Evolutionary conservation across 192 early-diverging fungal species (phyloP).

Genomic region (Podila minutissima): DNA sequence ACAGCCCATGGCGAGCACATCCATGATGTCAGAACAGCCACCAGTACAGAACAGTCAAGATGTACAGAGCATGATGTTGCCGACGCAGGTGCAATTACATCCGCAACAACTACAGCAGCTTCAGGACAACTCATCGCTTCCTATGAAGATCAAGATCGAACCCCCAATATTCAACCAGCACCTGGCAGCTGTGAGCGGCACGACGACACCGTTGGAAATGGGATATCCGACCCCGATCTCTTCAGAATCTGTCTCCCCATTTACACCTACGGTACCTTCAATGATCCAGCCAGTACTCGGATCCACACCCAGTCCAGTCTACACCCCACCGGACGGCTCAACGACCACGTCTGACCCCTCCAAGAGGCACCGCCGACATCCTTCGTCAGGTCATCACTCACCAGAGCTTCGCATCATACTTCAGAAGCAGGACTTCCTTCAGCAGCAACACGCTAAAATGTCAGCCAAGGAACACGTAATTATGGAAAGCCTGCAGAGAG

Average conservation of each 20-base stretch:
- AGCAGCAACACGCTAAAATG: conserved; percentile 39
- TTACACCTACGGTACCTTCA: conserved; percentile 40
- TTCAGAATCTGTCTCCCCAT: conserved; percentile 18
- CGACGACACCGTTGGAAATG: conserved; percentile 18
- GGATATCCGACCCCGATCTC: conserved; percentile 13
- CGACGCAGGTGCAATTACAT: conserved; percentile 1
- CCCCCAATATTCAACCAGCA: not conserved
- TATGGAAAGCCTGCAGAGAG: conserved; percentile 12
- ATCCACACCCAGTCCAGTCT: conserved; percentile 21
- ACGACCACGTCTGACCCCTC: conserved; percentile 17
- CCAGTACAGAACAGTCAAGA: not conserved
- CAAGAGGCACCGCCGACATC: conserved; percentile 41
- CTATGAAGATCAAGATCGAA: not conserved
- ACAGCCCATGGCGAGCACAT: not conserved
- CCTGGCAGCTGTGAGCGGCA: not conserved
- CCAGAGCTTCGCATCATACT: conserved; percentile 24
- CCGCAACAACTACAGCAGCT: conserved; percentile 20
- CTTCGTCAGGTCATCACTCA: conserved; percentile 47
- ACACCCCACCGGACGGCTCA: conserved; percentile 22
- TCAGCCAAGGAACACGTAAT: conserved; percentile 26
- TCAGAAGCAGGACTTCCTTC: conserved; percentile 27
- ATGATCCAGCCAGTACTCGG: conserved; percentile 19
- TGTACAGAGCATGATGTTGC: not conserved
- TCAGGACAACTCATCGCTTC: not conserved
- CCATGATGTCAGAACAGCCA: not conserved